Evolutionary conservation across 768 basidiomycete genomes (phyloP).

Genomic region (Pleurotus djamor): DNA sequence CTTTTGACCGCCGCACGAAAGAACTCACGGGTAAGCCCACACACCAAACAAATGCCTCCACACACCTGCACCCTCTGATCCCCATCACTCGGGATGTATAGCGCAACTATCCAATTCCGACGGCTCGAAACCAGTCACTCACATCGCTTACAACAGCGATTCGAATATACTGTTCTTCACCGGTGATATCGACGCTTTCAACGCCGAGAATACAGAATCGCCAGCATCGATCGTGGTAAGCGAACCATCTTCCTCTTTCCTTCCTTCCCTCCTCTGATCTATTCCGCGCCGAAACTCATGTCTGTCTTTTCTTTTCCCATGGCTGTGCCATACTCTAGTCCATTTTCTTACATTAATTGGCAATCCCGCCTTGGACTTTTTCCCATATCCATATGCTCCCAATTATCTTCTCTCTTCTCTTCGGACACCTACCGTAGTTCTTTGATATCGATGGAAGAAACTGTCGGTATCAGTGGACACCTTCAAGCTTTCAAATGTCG

Average conservation of each 20-base stretch:
- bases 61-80: neutral
- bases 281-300: neutral
- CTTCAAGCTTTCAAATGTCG: too few relatives aligned
- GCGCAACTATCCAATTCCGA: constrained; percentile 47
- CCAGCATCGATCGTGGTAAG: constrained; percentile 5
- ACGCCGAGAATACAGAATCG: constrained; percentile 19
- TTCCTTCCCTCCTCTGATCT: neutral
- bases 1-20: constrained; percentile 29
- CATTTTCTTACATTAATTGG: constrained; percentile 9
- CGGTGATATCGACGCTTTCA: constrained; percentile 39
- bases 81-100: constrained; percentile 14
- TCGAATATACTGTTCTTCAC: constrained; percentile 41
- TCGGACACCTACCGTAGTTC: neutral
- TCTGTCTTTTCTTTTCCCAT: neutral
- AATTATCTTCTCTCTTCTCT: neutral
- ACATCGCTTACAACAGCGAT: constrained; percentile 34
- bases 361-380: neutral
- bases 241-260: neutral
- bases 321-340: neutral
- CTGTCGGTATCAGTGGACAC: too few relatives aligned
- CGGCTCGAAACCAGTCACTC: constrained; percentile 31
- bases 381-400: neutral
- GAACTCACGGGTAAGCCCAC: constrained; percentile 34
- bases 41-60: neutral
- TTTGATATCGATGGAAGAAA: too few relatives aligned